Evolutionary conservation across 176 grass and related monocot genomes (phyloP).

Genomic region (Eragrostis nindensis): DNA sequence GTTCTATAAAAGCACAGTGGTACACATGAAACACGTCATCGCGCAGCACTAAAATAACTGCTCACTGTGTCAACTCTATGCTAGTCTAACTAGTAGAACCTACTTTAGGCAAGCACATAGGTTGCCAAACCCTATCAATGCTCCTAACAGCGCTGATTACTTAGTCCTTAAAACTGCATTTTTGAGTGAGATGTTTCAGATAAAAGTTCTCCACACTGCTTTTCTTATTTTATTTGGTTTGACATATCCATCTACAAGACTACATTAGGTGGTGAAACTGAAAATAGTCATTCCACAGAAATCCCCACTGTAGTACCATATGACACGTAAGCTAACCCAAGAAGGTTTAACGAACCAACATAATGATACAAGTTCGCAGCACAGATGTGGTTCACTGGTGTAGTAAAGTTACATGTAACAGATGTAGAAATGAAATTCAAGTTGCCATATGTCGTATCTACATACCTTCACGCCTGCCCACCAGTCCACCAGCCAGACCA

Average conservation of each 20-base stretch:
- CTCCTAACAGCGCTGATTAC: no score
- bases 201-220: background rate
- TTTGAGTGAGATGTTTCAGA: background rate
- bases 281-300: background rate
- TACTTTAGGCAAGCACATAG: background rate
- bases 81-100: background rate
- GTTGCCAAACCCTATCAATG: background rate
- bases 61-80: background rate
- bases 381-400: background rate
- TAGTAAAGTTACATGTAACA: background rate
- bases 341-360: background rate
- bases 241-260: background rate
- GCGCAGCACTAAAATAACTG: background rate
- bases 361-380: background rate
- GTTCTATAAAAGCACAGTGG: background rate
- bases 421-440: background rate
- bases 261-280: background rate
- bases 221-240: background rate
- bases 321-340: background rate
- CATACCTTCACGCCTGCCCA: conserved; percentile 94
- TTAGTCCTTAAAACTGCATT: background rate
- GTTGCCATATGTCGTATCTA: background rate
- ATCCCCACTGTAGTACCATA: background rate
- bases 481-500: conserved; percentile 98
- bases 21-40: background rate